phyloP scores from a whole-genome alignment of 2,329 filamentous ascomycete genomes.

The Talaromyces sp. region DNA sequence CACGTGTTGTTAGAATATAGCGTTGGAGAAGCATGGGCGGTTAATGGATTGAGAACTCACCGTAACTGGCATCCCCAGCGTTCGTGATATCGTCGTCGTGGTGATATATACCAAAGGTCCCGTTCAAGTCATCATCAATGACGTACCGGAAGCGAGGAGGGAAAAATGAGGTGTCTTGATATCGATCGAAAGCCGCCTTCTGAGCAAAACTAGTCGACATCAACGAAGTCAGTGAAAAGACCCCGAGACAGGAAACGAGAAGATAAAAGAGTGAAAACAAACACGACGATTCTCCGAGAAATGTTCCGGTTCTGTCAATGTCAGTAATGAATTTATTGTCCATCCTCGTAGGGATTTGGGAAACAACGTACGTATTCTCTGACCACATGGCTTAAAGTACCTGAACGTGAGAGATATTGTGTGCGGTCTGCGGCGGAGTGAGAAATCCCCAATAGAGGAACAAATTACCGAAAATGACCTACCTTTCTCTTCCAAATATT shows the following conservation, averaged over 20 bases:
- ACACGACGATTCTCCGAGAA: slow-evolving; percentile 1
- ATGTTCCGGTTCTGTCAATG: background rate
- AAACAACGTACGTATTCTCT: background rate
- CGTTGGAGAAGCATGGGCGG: background rate
- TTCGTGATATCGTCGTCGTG: background rate
- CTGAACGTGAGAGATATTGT: background rate
- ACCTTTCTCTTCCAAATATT: slow-evolving; percentile 5
- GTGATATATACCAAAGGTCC: slow-evolving; percentile 4
- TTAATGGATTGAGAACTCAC: background rate
- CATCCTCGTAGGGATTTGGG: background rate
- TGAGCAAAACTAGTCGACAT: background rate
- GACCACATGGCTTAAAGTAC: background rate
- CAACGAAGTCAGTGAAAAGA: background rate
- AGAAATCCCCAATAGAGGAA: background rate
- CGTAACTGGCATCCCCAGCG: background rate
- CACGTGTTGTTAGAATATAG: background rate
- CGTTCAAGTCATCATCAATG: slow-evolving; percentile 8
- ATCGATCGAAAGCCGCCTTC: background rate
- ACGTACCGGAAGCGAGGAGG: slow-evolving; percentile 6
- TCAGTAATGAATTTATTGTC: background rate
- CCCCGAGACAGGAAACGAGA: background rate
- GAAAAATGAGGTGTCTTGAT: slow-evolving; percentile 1
- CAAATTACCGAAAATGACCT: background rate
- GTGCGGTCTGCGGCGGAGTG: background rate
- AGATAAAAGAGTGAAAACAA: background rate